A percentile compares a stretch with the other conserved stretches of the same genome.
These are phyloP conservation scores for Ogataea paraovalis DNA, from an alignment of 805 yeast genomes.

Conservation along the genomic window DNA sequence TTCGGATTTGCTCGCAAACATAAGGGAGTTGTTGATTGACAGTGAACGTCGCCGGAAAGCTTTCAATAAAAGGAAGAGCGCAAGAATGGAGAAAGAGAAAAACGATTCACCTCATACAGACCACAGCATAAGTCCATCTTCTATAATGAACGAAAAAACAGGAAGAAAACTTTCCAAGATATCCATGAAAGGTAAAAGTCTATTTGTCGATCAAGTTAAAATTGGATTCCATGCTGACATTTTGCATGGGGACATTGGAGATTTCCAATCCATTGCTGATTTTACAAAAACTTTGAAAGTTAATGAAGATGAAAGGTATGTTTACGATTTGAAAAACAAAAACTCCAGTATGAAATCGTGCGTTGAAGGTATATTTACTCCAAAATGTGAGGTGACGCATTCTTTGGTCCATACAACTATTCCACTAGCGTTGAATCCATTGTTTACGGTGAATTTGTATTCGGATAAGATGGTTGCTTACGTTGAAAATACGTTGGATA, in stretches of 20 bases:
- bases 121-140: neutral
- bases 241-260: neutral
- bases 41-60: slow-evolving; percentile 25
- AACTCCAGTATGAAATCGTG: slow-evolving; percentile 17
- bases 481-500: slow-evolving; percentile 22
- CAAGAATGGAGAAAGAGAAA: slow-evolving; percentile 9
- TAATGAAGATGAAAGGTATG: slow-evolving; percentile 24
- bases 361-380: slow-evolving; percentile 22
- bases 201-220: slow-evolving; percentile 13
- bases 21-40: slow-evolving; percentile 21
- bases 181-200: slow-evolving; percentile 4
- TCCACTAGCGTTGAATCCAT: slow-evolving; percentile 18
- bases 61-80: slow-evolving; percentile 22
- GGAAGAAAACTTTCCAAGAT: slow-evolving; percentile 3
- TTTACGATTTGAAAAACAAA: slow-evolving; percentile 16
- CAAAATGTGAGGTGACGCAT: slow-evolving; percentile 16
- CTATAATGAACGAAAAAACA: neutral
- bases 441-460: slow-evolving; percentile 21
- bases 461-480: slow-evolving; percentile 27
- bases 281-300: slow-evolving; percentile 18
- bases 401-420: slow-evolving; percentile 25
- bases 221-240: slow-evolving; percentile 14
- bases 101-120: neutral
- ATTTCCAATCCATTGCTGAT: slow-evolving; percentile 19
- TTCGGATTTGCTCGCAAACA: slow-evolving; percentile 11